Evolutionary conservation across 495 filamentous ascomycete species (phyloP), one percentile per base, ranked within the genome.

Genomic region (Hyaloscypha hepaticicola): DNA sequence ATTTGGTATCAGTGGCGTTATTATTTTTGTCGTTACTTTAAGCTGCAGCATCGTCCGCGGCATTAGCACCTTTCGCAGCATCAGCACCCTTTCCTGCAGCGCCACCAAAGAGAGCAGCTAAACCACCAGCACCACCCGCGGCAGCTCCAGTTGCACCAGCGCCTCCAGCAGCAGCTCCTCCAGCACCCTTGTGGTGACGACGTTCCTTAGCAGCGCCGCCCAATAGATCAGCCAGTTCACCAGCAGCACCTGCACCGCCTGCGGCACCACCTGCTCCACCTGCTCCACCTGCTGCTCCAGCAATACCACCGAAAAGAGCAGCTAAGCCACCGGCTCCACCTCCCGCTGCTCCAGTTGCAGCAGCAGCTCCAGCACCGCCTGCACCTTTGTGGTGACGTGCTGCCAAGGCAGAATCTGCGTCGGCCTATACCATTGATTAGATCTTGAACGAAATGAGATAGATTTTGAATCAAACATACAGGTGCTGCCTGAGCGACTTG

Each of bases 331-430:
- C 57, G 22, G 31, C 57, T 14, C 31, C 38, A 24, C 38, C 38
- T 9, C 11, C 38, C 4, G 31, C 31, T 8, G 58, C 41, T 48
- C 58, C 58, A 27, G 38, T 21, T 26, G 21, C 58, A 5, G 6
- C 3, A 31, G 55, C 55, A 1, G 26, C 55, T n/a, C 9, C 19
- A 57, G 2, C 55, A 60, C 58, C 58, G 24, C 58, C 58, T 14
- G 25, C 34, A 34, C 58, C 58, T 25, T 60, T 60, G 34, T 60
- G 58, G 34, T 60, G 58, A 27, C 58, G 34, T 50, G 58, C 34
- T 26, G 14, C 21, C 58, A 60, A 60, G 34, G 34, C 58, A 21
- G 28, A 16, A 25, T 34, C 25, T 60, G 33, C 19, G 2, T 60
- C 58, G 21, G 28, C 55, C 55, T 57, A 33, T 33, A 7, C 9